A percentile compares a stretch with the other conserved stretches of the same genome.
phyloP scores from a whole-genome alignment of 805 yeast species.

The Wickerhamiella bombiphila region DNA sequence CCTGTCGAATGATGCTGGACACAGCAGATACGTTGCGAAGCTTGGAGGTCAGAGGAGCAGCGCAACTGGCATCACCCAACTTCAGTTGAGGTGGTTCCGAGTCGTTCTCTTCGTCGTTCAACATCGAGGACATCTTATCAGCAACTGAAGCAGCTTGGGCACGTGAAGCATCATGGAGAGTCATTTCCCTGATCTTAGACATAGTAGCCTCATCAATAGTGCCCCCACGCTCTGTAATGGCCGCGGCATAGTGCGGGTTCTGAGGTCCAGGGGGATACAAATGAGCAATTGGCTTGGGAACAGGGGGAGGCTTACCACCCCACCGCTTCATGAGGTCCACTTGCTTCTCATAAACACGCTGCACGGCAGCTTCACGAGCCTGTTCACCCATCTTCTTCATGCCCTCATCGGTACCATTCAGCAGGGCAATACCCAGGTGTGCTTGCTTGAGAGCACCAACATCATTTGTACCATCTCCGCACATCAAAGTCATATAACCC shows the following conservation, averaged over 20 bases:
- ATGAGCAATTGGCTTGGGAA: conserved; percentile 81
- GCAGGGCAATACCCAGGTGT: conserved; percentile 92
- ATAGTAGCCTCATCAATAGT: conserved; percentile 43
- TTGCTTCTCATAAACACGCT: conserved; percentile 70
- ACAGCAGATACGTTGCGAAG: conserved; percentile 84
- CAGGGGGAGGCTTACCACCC: conserved; percentile 60
- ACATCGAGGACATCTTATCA: conserved; percentile 45
- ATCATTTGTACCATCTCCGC: conserved; percentile 99
- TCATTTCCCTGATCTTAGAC: conserved; percentile 25
- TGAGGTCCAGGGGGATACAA: conserved; percentile 88
- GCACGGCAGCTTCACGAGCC: conserved; percentile 48
- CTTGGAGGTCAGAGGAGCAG: conserved; percentile 96
- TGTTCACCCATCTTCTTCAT: conserved; percentile 77
- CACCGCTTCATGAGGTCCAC: conserved; percentile 62
- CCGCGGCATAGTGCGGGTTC: conserved; percentile 77
- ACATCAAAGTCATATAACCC: conserved; percentile 92
- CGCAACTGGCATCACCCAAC: conserved; percentile 96
- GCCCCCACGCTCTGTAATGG: conserved; percentile 74
- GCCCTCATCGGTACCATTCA: conserved; percentile 92
- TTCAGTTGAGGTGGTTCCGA: conserved; percentile 83
- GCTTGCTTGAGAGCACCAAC: conserved; percentile 99
- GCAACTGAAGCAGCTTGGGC: conserved; percentile 35
- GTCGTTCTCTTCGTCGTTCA: conserved; percentile 43
- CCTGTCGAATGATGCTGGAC: conserved; percentile 88
- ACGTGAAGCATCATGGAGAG: conserved; percentile 27